Evolutionary conservation across 2,329 filamentous ascomycete genomes (phyloP).

Genomic region (Ceratocystis alfenasii): DNA sequence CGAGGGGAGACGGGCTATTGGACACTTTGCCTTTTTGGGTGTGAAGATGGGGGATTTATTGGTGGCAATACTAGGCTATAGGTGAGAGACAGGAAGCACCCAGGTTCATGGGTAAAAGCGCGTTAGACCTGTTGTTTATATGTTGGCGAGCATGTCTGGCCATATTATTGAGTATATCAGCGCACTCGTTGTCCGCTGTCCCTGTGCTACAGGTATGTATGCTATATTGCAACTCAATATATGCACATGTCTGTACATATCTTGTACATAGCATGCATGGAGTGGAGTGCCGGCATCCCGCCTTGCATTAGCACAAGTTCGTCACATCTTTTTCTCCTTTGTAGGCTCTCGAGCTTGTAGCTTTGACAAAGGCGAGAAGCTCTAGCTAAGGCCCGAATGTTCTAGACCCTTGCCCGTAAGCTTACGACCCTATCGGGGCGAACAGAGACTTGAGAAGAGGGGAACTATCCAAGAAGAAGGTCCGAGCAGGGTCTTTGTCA

Average conservation of each 20-base stretch:
- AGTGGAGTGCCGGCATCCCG: not conserved
- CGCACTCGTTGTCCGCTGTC: not conserved
- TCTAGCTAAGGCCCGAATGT: not conserved
- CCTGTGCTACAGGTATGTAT: not conserved
- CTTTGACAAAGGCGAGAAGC: not conserved
- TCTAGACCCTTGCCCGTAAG: not conserved
- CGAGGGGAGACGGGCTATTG: not conserved
- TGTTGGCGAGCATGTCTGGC: too few relatives aligned
- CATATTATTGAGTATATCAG: not conserved
- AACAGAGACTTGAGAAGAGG: not conserved
- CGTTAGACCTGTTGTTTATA: too few relatives aligned
- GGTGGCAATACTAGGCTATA: too few relatives aligned
- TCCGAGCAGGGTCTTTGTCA: not conserved
- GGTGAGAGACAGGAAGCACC: too few relatives aligned
- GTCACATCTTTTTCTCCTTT: not conserved
- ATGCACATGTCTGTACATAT: not conserved
- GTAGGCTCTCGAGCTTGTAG: not conserved
- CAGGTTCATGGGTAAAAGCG: too few relatives aligned
- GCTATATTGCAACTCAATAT: not conserved
- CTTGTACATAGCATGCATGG: not conserved
- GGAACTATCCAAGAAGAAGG: not conserved
- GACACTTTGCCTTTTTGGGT: not conserved
- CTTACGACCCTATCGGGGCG: not conserved
- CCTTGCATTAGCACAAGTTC: not conserved
- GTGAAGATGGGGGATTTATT: not conserved